Evolutionary conservation across 108 stramenopile species (phyloP).

Genomic region (Schizochytrium sp.): DNA sequence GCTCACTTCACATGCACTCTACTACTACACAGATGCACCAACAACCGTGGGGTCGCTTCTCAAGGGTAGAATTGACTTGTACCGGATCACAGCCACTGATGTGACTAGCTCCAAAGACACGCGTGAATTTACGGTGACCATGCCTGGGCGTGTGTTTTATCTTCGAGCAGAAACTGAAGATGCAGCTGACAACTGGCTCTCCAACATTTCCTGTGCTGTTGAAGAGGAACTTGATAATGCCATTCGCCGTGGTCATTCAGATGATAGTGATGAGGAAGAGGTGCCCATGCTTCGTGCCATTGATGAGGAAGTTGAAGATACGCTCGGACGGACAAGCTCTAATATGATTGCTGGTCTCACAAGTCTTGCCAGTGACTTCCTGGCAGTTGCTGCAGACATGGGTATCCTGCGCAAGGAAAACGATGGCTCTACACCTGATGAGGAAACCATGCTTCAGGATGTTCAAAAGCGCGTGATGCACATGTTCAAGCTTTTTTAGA

Average conservation of each 20-base stretch:
- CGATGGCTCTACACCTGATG: slow-evolving; percentile 17
- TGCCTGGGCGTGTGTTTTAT: slow-evolving; percentile 18
- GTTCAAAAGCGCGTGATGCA: slow-evolving; percentile 28
- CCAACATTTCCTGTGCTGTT: not conserved
- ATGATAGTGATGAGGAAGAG: not conserved
- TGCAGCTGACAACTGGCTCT: slow-evolving; percentile 35
- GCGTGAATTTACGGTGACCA: not conserved
- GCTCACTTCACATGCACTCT: slow-evolving; percentile 34
- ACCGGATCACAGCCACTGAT: slow-evolving; percentile 18
- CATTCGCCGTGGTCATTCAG: not conserved
- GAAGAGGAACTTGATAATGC: slow-evolving; percentile 6
- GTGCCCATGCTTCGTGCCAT: not conserved
- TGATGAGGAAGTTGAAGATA: slow-evolving; percentile 29
- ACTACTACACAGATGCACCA: slow-evolving; percentile 50
- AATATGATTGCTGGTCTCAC: slow-evolving; percentile 29
- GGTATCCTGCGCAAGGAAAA: slow-evolving; percentile 8
- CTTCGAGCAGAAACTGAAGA: slow-evolving; percentile 1
- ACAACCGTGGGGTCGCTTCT: slow-evolving; percentile 30
- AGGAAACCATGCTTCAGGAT: slow-evolving; percentile 5
- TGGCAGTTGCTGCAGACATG: not conserved
- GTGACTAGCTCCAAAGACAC: not conserved
- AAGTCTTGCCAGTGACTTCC: slow-evolving; percentile 28
- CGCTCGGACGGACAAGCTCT: slow-evolving; percentile 49
- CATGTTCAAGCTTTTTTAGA: slow-evolving; percentile 49
- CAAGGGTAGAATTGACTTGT: slow-evolving; percentile 40